Evolutionary conservation across 805 yeast genomes (phyloP), one percentile per base, ranked within the genome.

Genomic region (Zygoascus bituminiphila): DNA sequence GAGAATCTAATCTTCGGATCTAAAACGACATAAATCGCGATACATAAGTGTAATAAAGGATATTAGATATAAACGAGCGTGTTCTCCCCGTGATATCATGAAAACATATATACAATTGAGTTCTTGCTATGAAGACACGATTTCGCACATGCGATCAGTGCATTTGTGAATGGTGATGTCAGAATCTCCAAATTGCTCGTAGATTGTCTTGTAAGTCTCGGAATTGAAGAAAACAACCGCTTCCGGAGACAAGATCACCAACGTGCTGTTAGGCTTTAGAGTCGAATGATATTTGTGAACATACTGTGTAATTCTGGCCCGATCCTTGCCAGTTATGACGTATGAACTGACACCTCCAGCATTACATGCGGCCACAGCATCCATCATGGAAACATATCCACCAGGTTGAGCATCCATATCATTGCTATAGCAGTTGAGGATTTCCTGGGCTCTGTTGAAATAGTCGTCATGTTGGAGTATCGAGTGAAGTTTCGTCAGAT

Each of bases 1-100:
- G 89, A 75, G 74, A 49, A 67, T 75, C 17, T 36, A 15, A 15
- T 15, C 10, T 5, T 36, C 22, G 10, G 25, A 39, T 20, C 20
- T 15, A 35, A 63, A 51, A 36, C 20, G 8, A 4, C 12, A 14
- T 24, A 22, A 19, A 25, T 19, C 20, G 23, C 14, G n/a, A n/a
- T 4, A 42, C 40, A 20, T 20, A 20, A 14, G 20, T 36, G 40
- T 36, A 15, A 15, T 15, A 17, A 4, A 29, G 33, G 33, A 29
- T 3, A 29, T 44, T n/a, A 29, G 12, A 31, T 31, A 26, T 31
- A 24, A 24, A n/a, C n/a, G n/a, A n/a, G n/a, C n/a, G n/a, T n/a
- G n/a, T n/a, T n/a, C n/a, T n/a, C n/a, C n/a, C n/a, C n/a, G n/a
- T n/a, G n/a, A n/a, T n/a, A n/a, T n/a, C n/a, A n/a, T n/a, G n/a